Evolutionary conservation across 1,139 yeast genomes (phyloP).

Genomic region (Arxiozyma slooffiae): DNA sequence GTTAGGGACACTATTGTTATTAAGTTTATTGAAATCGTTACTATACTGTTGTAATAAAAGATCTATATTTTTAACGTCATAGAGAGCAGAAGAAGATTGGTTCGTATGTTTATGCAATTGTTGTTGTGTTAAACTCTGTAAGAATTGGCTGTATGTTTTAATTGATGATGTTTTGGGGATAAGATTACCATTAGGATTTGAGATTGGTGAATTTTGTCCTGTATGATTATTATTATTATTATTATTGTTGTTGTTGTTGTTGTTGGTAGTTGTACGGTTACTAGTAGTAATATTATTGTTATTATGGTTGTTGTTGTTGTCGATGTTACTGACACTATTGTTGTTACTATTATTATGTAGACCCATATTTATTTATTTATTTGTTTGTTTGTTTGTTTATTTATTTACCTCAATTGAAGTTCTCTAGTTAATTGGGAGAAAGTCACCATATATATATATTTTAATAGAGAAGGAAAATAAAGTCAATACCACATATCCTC

Average conservation of each 20-base stretch:
- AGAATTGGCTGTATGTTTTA: constrained; percentile 18
- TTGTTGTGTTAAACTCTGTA: constrained; percentile 6
- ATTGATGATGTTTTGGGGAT: constrained; percentile 6
- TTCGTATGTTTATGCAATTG: background rate
- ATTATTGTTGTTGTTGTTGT: background rate
- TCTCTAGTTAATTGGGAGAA: too few species aligned
- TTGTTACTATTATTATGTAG: too few species aligned
- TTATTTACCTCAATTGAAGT: too few species aligned
- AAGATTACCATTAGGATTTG: too few species aligned
- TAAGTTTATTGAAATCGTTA: constrained; percentile 5
- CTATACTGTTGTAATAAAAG: constrained; percentile 22
- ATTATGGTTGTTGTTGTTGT: background rate
- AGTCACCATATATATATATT: too few species aligned
- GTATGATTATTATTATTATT: too few species aligned
- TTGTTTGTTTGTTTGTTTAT: too few species aligned
- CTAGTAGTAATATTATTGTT: background rate
- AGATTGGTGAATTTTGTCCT: background rate
- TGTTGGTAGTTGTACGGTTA: background rate
- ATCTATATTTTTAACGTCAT: constrained; percentile 16
- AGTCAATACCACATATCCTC: too few species aligned
- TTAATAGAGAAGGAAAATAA: too few species aligned
- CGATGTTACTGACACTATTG: background rate
- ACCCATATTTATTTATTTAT: too few species aligned
- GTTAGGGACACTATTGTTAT: constrained; percentile 5
- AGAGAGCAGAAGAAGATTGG: background rate